phyloP scores from a whole-genome alignment of 352 stramenopile species.

The Globisporangium parvum region DNA sequence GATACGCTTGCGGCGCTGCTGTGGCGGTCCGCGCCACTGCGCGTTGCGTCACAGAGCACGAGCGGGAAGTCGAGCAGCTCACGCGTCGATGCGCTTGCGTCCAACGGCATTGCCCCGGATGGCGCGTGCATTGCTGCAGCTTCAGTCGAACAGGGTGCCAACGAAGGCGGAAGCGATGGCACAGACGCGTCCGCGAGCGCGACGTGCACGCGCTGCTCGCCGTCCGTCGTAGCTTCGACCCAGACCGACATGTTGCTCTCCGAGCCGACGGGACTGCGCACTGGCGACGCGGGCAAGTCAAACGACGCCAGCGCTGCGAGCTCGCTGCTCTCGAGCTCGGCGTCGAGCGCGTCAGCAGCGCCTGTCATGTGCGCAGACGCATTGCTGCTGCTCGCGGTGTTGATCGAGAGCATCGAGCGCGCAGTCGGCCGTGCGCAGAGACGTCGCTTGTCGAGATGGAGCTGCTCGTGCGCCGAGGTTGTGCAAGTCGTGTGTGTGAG shows the following conservation, averaged over 20 bases:
- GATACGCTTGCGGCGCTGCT: constrained; percentile 16
- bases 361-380: neutral
- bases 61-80: constrained; percentile 50
- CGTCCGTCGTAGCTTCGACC: constrained; percentile 35
- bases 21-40: constrained; percentile 5
- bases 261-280: constrained; percentile 35
- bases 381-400: neutral
- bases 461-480: too few species aligned
- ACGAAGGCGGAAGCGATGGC: neutral
- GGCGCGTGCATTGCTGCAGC: neutral
- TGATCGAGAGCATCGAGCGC: constrained; percentile 4
- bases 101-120: constrained; percentile 6
- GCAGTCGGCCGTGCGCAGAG: too few species aligned
- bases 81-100: constrained; percentile 5
- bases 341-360: neutral
- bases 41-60: constrained; percentile 33
- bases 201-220: constrained; percentile 46
- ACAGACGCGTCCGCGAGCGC: constrained; percentile 19
- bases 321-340: neutral
- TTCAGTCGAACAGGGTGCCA: too few species aligned
- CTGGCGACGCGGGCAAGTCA: constrained; percentile 56
- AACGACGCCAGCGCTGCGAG: constrained; percentile 41
- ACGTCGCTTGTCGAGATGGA: too few species aligned
- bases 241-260: constrained; percentile 46
- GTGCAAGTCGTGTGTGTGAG: too few species aligned